Conservation (phyloP, 2,329 filamentous ascomycete species). For the Cyclaneusma minus region DNA sequence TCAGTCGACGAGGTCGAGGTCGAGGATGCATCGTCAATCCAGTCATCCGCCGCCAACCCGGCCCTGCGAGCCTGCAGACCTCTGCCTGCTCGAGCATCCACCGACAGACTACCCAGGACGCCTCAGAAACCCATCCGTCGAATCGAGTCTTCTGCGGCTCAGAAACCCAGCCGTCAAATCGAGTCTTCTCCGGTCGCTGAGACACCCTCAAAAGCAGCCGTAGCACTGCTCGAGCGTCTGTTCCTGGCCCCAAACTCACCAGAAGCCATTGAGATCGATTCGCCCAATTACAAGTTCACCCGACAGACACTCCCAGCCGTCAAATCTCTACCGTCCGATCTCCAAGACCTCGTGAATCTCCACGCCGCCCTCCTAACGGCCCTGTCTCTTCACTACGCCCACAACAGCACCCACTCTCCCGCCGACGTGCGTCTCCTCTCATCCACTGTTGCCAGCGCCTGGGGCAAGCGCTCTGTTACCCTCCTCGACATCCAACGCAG, state of each 20-base stretch:
- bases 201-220: constrained; percentile 17
- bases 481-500: constrained; percentile 50
- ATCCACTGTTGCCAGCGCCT: constrained; percentile 48
- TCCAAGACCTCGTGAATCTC: constrained; percentile 44
- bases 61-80: constrained; percentile 6
- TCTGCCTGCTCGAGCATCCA: constrained; percentile 5
- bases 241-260: constrained; percentile 11
- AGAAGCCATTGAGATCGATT: constrained; percentile 7
- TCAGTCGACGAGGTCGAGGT: constrained; percentile 4
- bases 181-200: constrained; percentile 5
- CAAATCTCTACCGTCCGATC: constrained; percentile 29
- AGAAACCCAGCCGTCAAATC: constrained; percentile 4
- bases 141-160: constrained; percentile 4
- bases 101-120: constrained; percentile 10
- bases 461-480: constrained; percentile 55
- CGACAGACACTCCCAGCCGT: constrained; percentile 2
- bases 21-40: constrained; percentile 9
- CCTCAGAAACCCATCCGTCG: constrained; percentile 10
- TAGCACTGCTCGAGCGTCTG: constrained; percentile 15
- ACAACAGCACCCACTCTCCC: constrained; percentile 47
- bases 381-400: constrained; percentile 51
- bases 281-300: constrained; percentile 3
- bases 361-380: constrained; percentile 54
- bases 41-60: constrained; percentile 3
- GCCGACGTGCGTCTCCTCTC: constrained; percentile 47